Conservation (phyloP, 768 basidiomycete species). For the Suillus cothurnatus region DNA sequence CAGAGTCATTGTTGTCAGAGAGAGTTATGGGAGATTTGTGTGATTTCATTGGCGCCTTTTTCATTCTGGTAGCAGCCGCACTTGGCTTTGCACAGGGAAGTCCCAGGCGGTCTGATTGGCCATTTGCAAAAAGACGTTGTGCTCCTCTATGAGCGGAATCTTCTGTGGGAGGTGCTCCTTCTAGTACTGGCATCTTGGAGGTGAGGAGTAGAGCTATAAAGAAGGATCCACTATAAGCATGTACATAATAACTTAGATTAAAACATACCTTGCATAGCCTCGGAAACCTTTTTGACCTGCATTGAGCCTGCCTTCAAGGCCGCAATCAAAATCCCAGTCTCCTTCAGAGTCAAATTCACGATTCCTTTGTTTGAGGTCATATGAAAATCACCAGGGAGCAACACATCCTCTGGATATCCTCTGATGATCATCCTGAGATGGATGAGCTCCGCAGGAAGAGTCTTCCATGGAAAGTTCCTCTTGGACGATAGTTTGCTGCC, state of each 20-base stretch:
- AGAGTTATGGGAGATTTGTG: background rate
- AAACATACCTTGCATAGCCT: too few relatives aligned
- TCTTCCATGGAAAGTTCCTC: constrained; percentile 9
- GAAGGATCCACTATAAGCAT: too few relatives aligned
- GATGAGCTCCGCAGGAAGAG: background rate
- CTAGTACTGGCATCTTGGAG: too few relatives aligned
- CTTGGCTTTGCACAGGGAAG: background rate
- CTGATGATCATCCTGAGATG: background rate
- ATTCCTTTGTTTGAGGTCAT: background rate
- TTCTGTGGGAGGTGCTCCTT: background rate
- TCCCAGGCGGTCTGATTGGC: background rate
- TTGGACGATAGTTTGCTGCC: background rate
- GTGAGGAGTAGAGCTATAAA: too few relatives aligned
- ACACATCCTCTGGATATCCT: background rate
- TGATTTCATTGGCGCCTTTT: background rate
- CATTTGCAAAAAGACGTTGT: background rate
- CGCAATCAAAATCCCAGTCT: background rate
- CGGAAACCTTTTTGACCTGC: background rate
- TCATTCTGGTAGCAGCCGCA: background rate
- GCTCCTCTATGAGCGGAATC: background rate
- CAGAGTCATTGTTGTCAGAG: background rate
- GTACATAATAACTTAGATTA: too few relatives aligned
- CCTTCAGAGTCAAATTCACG: background rate
- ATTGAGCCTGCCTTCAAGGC: background rate
- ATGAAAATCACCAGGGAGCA: constrained; percentile 1